Evolutionary conservation across 2,329 filamentous ascomycete species (phyloP), one percentile per base, ranked within the genome.

Genomic region (Tetracladium maxilliforme): DNA sequence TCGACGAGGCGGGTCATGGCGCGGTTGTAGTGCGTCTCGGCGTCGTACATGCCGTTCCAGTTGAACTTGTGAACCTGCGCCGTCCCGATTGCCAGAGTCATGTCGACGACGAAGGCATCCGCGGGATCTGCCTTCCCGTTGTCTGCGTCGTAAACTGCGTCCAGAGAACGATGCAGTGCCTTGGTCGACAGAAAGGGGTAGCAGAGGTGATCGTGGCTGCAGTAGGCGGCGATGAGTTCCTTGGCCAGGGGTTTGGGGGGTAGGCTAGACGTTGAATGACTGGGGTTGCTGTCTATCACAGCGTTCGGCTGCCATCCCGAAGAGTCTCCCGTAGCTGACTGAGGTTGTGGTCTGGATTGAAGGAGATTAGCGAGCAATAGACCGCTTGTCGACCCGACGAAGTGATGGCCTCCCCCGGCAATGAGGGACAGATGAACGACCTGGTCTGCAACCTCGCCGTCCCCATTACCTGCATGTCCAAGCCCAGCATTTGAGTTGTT

Each of bases 51-150:
- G 6, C 43, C 49, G 25, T 54, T 47, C 52, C 54, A 58, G 19
- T 58, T 50, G 23, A 53, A 52, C 32, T 57, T 58, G 30, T 51
- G 47, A 5, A 54, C 46, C 21, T 54, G 52, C 0, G 51, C 47
- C 0, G 49, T 56, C 2, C 49, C 49, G 19, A 58, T 58, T 6
- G 55, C 55, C 2, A 58, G 36, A 0, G 51, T 41, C 49, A 59
- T 57, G 30, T 59, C 47, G 18, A 58, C 42, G 4, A 56, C 36
- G 29, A 58, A 58, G 0, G 42, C 43, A 14, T 54, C 48, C 8
- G 44, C 45, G 1, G 44, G 34, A 15, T 40, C 32, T 2, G 19
- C 28, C 0, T 42, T 32, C 4, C 46, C 36, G n/a, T 31, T 29
- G 4, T 30, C 24, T 13, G 33, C 33, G n/a, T 42, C 37, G 14